Evolutionary conservation across 2,329 filamentous ascomycete species (phyloP), one percentile per base, ranked within the genome.

Genomic region (Mariannaea sp.): DNA sequence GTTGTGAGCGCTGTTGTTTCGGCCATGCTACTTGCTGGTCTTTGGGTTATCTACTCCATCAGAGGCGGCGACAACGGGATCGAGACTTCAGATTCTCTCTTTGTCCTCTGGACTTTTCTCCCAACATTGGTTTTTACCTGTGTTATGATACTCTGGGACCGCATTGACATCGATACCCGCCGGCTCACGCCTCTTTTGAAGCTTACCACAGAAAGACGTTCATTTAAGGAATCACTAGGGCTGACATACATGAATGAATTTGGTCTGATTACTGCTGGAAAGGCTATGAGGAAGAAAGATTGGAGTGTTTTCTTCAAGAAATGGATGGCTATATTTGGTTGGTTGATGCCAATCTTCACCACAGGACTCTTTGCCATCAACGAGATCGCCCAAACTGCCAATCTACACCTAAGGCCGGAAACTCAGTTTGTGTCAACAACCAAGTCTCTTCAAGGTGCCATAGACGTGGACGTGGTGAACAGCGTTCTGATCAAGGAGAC

Each of bases 201-300:
- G 38, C 52, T 68, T 7, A 55, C 56, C 8, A 30, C 38, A n/a
- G 45, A 46, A 16, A 61, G 59, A 27, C 59, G 57, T 33, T 49
- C 56, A 5, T 68, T 67, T 32, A 50, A 59, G 32, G 62, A 65
- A 22, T 62, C 65, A 2, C 39, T 68, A n/a, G 63, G 55, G 2
- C 39, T 66, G 7, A 66, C 61, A 0, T 68, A 68, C 36, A 65
- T 65, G 53, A 67, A 68, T 35, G 66, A 68, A 13, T 61, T 68
- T 29, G 65, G 64, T 1, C 17, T 67, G 1, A 24, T 41, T n/a
- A 68, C 66, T 1, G 45, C 47, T 12, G 57, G 51, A 29, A 68
- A 68, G 51, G 53, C 66, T 6, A 57, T 63, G 39, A 60, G 43
- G 19, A 52, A 59, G 13, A 60, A 60, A 19, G 62, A 66, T 30